Evolutionary conservation across 2,329 filamentous ascomycete genomes (phyloP).

Genomic region (Hawksworthiomyces lignivorus): DNA sequence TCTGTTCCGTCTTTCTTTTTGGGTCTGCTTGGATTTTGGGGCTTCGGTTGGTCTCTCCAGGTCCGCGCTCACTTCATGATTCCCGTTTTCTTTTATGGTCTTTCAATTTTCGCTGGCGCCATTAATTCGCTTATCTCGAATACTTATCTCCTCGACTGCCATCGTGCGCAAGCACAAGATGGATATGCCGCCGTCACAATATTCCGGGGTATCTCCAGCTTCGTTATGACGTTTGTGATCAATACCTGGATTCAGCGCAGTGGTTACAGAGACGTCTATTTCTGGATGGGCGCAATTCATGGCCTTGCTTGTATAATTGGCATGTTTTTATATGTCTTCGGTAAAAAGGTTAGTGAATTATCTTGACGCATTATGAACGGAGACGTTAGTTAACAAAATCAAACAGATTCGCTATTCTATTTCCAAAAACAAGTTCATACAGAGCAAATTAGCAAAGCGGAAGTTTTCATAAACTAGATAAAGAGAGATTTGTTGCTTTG

Average conservation of each 20-base stretch:
- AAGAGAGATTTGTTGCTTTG: no score
- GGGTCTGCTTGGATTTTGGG: conserved; percentile 28
- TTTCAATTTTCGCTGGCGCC: conserved; percentile 11
- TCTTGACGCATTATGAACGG: no score
- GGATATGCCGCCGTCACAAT: conserved; percentile 14
- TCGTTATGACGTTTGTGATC: conserved; percentile 13
- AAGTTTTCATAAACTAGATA: background rate
- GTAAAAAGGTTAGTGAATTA: conserved; percentile 6
- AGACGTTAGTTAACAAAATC: no score
- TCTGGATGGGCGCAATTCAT: conserved; percentile 6
- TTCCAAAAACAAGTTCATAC: conserved; percentile 5
- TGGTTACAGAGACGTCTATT: conserved; percentile 5
- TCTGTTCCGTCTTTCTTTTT: conserved; percentile 25
- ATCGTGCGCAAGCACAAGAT: conserved; percentile 12
- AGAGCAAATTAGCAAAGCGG: conserved; percentile 1
- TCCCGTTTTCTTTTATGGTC: conserved; percentile 13
- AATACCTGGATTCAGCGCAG: conserved; percentile 8
- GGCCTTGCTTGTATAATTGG: conserved; percentile 8
- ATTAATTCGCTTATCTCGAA: conserved; percentile 11
- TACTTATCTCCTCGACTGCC: conserved; percentile 14
- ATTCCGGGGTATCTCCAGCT: conserved; percentile 6
- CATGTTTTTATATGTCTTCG: conserved; percentile 10
- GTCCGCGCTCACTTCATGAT: conserved; percentile 15
- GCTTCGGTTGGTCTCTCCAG: conserved; percentile 24
- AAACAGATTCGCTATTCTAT: conserved; percentile 6